Conservation (phyloP, 441 rosid species). For the Adansonia grandidieri region DNA sequence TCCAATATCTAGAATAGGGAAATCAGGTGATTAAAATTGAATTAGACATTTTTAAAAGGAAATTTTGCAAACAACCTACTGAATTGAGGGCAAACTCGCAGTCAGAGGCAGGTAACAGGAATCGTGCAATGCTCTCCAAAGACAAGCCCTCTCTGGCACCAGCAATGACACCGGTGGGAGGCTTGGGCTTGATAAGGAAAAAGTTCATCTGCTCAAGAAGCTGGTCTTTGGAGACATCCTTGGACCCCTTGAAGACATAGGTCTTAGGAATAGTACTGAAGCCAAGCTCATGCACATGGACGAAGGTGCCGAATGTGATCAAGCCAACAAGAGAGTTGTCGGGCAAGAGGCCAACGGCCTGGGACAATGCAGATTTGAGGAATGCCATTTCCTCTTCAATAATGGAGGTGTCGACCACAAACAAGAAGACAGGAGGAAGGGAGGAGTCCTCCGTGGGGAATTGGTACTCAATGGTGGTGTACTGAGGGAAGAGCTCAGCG, state of each 20-base stretch:
- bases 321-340: conserved; percentile 77
- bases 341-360: conserved; percentile 73
- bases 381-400: conserved; percentile 82
- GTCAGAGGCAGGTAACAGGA: conserved; percentile 81
- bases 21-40: not conserved
- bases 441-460: conserved; percentile 44
- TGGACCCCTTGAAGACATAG: conserved; percentile 78
- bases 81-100: conserved; percentile 85
- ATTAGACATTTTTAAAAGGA: not conserved
- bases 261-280: conserved; percentile 69
- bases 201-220: conserved; percentile 79
- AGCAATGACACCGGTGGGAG: conserved; percentile 76
- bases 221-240: conserved; percentile 75
- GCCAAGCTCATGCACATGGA: conserved; percentile 88
- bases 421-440: conserved; percentile 66
- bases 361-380: conserved; percentile 76
- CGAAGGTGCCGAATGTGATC: conserved; percentile 36
- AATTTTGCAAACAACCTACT: conserved; percentile 36
- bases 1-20: conserved; percentile 55
- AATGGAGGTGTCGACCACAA: conserved; percentile 81
- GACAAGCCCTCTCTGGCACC: conserved; percentile 87
- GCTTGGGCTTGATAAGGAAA: conserved; percentile 78
- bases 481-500: conserved; percentile 86
- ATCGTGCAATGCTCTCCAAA: conserved; percentile 78
- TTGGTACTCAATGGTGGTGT: conserved; percentile 80